phyloP scores from a whole-genome alignment of 768 basidiomycete species.

The Kwoniella bestiolae region DNA sequence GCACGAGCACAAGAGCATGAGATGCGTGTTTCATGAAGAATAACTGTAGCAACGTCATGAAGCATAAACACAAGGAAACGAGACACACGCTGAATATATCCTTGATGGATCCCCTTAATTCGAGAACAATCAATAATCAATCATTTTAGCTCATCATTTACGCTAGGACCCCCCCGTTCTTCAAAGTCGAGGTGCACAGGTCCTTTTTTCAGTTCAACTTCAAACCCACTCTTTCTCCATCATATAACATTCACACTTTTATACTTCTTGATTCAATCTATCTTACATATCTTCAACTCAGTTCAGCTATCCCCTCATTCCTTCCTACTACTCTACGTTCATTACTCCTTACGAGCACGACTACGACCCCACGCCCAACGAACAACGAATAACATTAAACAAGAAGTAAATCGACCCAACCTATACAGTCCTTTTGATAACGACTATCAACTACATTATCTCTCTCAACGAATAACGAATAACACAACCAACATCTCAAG shows the following conservation, averaged over 20 bases:
- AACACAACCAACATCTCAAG: neutral
- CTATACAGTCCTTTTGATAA: conserved; percentile 1
- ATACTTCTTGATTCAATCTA: neutral
- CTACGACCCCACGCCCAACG: conserved; percentile 7
- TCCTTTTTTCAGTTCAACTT: neutral
- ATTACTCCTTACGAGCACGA: conserved; percentile 20
- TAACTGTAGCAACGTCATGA: neutral
- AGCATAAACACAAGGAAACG: neutral
- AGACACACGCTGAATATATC: neutral
- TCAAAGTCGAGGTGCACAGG: too few species aligned
- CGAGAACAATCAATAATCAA: neutral
- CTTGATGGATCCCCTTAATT: neutral
- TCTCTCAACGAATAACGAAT: conserved; percentile 8
- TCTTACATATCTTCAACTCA: neutral
- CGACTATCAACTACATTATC: neutral
- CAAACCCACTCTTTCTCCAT: neutral
- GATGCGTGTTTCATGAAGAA: neutral
- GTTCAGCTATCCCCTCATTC: neutral
- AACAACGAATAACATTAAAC: neutral
- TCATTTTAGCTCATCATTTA: neutral
- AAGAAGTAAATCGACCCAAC: neutral
- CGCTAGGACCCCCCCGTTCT: neutral
- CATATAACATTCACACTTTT: neutral
- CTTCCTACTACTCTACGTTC: conserved; percentile 9
- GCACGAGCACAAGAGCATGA: neutral